Conservation (phyloP, 2,329 filamentous ascomycete genomes). For the Fusarium torreyae region DNA sequence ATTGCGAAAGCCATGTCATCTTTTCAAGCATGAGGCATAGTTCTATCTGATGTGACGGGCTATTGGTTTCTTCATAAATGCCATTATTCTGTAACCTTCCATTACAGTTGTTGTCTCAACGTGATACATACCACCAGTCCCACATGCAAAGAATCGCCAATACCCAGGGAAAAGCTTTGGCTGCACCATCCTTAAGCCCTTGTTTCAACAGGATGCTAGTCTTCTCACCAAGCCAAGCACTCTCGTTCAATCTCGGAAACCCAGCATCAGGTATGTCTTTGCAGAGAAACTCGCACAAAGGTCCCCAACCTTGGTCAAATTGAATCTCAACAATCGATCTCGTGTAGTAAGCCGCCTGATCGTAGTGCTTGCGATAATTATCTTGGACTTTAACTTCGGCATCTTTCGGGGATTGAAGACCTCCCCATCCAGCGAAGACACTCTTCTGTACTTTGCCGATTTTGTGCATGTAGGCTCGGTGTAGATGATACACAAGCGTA, state of each 20-base stretch:
- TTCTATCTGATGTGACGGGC: too few relatives aligned
- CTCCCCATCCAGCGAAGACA: constrained; percentile 16
- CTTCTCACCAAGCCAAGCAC: constrained; percentile 26
- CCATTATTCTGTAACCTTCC: too few relatives aligned
- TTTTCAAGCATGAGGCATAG: too few relatives aligned
- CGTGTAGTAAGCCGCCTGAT: not conserved
- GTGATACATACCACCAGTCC: not conserved
- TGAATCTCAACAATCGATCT: constrained; percentile 49
- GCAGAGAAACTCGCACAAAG: constrained; percentile 56
- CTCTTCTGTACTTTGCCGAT: constrained; percentile 16
- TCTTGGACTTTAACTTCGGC: constrained; percentile 10
- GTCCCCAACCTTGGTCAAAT: constrained; percentile 56
- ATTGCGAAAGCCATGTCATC: too few relatives aligned
- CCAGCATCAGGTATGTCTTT: constrained; percentile 50
- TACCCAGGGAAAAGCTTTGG: constrained; percentile 2
- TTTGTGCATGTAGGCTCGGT: constrained; percentile 1
- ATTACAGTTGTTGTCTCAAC: too few relatives aligned
- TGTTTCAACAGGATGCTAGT: not conserved
- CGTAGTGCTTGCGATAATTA: constrained; percentile 21
- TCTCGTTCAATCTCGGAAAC: constrained; percentile 52
- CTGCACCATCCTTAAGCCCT: not conserved
- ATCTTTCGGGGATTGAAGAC: constrained; percentile 6
- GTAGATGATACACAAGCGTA: constrained; percentile 8
- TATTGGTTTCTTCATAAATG: too few relatives aligned
- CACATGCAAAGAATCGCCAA: not conserved